Conservation (phyloP, 495 filamentous ascomycete species). For the Daldinia childiae region DNA sequence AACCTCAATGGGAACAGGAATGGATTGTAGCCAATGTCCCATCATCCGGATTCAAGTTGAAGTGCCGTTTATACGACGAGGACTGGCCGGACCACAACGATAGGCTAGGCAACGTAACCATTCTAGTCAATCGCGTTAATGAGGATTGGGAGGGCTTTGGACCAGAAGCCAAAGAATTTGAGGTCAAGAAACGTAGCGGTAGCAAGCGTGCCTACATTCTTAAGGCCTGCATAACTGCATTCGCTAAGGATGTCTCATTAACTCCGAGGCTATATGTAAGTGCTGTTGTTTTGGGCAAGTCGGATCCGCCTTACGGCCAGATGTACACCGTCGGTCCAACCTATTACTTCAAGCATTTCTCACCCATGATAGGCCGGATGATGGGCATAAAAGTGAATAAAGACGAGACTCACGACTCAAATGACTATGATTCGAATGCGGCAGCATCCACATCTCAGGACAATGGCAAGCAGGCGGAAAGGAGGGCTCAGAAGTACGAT, state of each 20-base stretch:
- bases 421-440: conserved; percentile 39
- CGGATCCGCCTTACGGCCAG: conserved; percentile 75
- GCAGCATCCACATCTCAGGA: conserved; percentile 29
- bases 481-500: conserved; percentile 75
- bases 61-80: conserved; percentile 86
- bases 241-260: conserved; percentile 65
- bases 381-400: conserved; percentile 75
- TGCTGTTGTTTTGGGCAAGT: conserved; percentile 77
- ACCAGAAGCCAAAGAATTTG: conserved; percentile 65
- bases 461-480: conserved; percentile 48
- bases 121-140: conserved; percentile 65
- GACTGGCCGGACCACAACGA: conserved; percentile 89
- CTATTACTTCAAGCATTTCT: conserved; percentile 84
- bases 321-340: conserved; percentile 81
- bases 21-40: conserved; percentile 92
- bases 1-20: conserved; percentile 82
- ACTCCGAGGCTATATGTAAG: conserved; percentile 69
- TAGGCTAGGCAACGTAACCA: conserved; percentile 81
- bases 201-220: conserved; percentile 86
- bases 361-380: conserved; percentile 86
- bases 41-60: conserved; percentile 77
- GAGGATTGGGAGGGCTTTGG: conserved; percentile 74
- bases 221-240: conserved; percentile 64
- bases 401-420: conserved; percentile 50
- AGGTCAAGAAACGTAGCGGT: conserved; percentile 81